These are phyloP conservation scores for Lactarius sanguifluus DNA, from an alignment of 768 basidiomycete genomes.

Conservation along the genomic window DNA sequence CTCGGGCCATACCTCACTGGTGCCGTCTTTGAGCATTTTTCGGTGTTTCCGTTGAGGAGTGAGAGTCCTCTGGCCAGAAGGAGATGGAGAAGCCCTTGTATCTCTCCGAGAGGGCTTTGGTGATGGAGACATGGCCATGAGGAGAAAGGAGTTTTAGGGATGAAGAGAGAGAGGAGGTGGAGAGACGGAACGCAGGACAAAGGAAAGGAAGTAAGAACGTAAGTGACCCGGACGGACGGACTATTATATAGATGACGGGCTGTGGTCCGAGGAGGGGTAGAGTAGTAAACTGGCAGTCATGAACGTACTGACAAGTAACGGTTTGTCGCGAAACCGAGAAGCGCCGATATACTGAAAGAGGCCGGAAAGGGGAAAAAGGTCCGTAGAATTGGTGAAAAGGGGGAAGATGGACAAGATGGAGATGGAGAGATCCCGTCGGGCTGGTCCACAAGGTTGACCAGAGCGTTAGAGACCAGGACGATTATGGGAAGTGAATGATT, in stretches of 20 bases:
- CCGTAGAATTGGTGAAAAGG: slow-evolving; percentile 33
- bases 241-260: slow-evolving; percentile 30
- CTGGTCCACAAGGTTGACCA: not conserved
- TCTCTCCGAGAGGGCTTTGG: slow-evolving; percentile 34
- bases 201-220: slow-evolving; percentile 18
- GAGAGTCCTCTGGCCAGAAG: slow-evolving; percentile 41
- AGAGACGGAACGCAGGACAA: slow-evolving; percentile 3
- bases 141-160: slow-evolving; percentile 25
- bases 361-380: slow-evolving; percentile 33
- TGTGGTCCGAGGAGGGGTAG: slow-evolving; percentile 23
- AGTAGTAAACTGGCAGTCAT: slow-evolving; percentile 31
- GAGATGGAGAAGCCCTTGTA: slow-evolving; percentile 23
- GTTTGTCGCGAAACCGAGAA: slow-evolving; percentile 29
- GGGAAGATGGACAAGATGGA: not conserved
- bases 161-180: slow-evolving; percentile 16
- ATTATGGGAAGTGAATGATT: slow-evolving; percentile 9
- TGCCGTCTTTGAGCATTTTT: slow-evolving; percentile 82
- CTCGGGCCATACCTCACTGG: slow-evolving; percentile 80
- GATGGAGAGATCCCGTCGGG: slow-evolving; percentile 14
- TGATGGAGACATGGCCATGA: slow-evolving; percentile 30
- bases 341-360: slow-evolving; percentile 32
- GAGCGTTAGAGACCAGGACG: slow-evolving; percentile 14
- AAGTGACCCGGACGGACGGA: slow-evolving; percentile 22
- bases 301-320: slow-evolving; percentile 30
- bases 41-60: slow-evolving; percentile 81